These are phyloP conservation scores for Xylaria hypoxylon DNA, from an alignment of 2,329 filamentous ascomycete genomes.

Conservation along the genomic window DNA sequence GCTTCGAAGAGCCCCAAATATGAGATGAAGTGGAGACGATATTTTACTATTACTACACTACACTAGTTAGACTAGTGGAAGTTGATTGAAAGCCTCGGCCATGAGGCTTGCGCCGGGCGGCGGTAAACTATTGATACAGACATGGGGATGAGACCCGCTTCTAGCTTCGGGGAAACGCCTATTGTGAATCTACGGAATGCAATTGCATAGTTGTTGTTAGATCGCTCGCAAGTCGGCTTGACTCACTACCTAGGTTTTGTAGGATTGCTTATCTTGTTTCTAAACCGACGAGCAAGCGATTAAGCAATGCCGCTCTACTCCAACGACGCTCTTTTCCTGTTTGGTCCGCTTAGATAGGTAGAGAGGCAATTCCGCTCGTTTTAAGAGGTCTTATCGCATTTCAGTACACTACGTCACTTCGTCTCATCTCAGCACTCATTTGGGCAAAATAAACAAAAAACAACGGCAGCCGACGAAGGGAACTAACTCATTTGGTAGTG, in stretches of 20 bases:
- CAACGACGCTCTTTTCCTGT: background rate
- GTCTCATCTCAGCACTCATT: background rate
- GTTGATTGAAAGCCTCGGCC: slow-evolving; percentile 14
- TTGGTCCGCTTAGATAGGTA: background rate
- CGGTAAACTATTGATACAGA: slow-evolving; percentile 8
- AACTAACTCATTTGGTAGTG: background rate
- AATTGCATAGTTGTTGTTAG: slow-evolving; percentile 15
- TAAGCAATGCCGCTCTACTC: background rate
- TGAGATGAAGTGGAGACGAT: slow-evolving; percentile 7
- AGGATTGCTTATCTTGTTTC: background rate
- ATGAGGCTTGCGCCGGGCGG: slow-evolving; percentile 7
- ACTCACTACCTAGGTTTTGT: background rate
- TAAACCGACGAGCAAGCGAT: background rate
- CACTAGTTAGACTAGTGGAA: background rate
- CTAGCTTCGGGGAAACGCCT: slow-evolving; percentile 2
- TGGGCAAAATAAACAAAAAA: background rate
- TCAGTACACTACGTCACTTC: background rate
- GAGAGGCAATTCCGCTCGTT: background rate
- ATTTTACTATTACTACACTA: background rate
- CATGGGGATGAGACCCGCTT: slow-evolving; percentile 32
- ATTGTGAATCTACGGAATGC: background rate
- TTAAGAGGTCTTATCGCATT: background rate
- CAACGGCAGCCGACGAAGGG: background rate
- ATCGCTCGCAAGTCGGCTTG: background rate
- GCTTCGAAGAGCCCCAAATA: background rate